These are phyloP conservation scores for Saccharomycopsis fodiens DNA, from an alignment of 805 yeast genomes.

Conservation along the genomic window DNA sequence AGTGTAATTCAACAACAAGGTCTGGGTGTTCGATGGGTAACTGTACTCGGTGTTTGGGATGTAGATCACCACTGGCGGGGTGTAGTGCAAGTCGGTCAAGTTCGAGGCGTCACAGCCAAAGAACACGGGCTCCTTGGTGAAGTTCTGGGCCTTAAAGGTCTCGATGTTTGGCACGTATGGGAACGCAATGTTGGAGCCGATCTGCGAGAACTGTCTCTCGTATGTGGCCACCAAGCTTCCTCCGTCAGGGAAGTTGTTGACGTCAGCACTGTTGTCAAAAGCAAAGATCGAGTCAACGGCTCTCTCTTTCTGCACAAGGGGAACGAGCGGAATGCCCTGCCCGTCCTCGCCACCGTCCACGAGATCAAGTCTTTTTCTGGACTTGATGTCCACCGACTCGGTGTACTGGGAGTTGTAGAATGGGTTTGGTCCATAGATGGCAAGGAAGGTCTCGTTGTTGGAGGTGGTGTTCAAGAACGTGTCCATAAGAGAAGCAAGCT, in stretches of 20 bases:
- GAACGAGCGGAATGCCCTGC: conserved; percentile 39
- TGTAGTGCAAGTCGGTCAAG: conserved; percentile 43
- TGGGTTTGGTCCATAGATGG: conserved; percentile 23
- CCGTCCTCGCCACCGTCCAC: conserved; percentile 45
- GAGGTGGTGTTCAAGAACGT: neutral
- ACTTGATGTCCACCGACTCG: conserved; percentile 23
- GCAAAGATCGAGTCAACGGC: conserved; percentile 39
- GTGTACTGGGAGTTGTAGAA: conserved; percentile 9
- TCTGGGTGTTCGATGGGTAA: conserved; percentile 61
- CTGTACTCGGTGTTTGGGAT: conserved; percentile 64
- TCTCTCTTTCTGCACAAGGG: conserved; percentile 37
- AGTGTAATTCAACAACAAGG: conserved; percentile 55
- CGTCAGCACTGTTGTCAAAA: conserved; percentile 41
- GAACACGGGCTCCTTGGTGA: conserved; percentile 66
- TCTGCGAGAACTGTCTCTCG: conserved; percentile 33
- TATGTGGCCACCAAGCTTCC: conserved; percentile 35
- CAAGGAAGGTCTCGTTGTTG: conserved; percentile 10
- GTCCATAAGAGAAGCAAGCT: neutral
- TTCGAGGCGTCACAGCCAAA: conserved; percentile 74
- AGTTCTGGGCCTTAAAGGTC: conserved; percentile 51
- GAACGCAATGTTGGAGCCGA: conserved; percentile 55
- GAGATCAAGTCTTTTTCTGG: conserved; percentile 29
- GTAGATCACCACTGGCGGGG: conserved; percentile 70
- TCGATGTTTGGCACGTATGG: conserved; percentile 71
- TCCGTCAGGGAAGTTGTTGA: conserved; percentile 40